Evolutionary conservation across 106 monocot genomes (phyloP).

Genomic region (Platanthera guangdongensis): DNA sequence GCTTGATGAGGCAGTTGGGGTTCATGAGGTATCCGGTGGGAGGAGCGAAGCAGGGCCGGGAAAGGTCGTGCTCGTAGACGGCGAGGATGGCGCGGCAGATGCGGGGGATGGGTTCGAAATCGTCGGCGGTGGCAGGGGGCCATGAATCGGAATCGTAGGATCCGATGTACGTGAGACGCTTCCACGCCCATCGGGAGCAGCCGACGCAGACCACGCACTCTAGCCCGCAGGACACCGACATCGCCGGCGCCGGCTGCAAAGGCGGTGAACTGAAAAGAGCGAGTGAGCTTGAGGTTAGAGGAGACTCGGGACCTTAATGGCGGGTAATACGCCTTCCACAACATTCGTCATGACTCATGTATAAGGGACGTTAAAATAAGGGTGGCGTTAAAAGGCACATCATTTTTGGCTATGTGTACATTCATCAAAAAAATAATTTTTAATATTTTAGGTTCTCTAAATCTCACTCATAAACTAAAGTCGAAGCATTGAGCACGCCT

Average conservation of each 20-base stretch:
- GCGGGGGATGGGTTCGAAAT: conserved; percentile 45
- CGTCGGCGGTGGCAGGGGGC: conserved; percentile 33
- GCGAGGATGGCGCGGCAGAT: conserved; percentile 55
- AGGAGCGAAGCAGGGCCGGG: conserved; percentile 23
- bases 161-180: conserved; percentile 62
- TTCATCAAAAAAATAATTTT: no score
- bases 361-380: no score
- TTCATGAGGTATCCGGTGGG: conserved; percentile 32
- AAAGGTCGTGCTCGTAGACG: conserved; percentile 52
- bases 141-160: conserved; percentile 60
- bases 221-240: conserved; percentile 44
- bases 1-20: conserved; percentile 16
- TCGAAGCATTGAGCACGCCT: no score
- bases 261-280: background rate
- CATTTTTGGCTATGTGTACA: no score
- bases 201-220: conserved; percentile 70
- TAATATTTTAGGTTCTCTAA: no score
- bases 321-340: no score
- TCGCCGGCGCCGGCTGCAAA: background rate
- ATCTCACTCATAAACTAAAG: no score
- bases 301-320: no score
- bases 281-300: background rate
- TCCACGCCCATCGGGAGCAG: conserved; percentile 68
- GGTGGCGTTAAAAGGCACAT: no score
- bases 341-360: no score